Base-by-base conservation (phyloP, 2,329 filamentous ascomycete species). In the Aspergillus fijiensis region DNA sequence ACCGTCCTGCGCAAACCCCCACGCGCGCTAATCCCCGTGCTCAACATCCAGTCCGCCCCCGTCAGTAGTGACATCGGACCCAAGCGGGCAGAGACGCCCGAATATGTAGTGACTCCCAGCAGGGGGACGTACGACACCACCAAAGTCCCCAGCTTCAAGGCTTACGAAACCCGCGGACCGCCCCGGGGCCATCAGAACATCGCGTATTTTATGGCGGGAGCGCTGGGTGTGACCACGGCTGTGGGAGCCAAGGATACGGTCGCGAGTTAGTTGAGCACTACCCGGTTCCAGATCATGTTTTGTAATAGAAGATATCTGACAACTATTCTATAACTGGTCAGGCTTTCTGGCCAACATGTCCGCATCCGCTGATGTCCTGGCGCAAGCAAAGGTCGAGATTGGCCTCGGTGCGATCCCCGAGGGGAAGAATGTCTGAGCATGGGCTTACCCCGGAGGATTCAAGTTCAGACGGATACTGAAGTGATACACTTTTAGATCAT, bases 311-410 rank as follows among this genome's bases (percentile, higher is more conserved):
- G 11, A 35, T 2, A 2, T 11, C 33, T 16, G 2, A 3, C 23
- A 23, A 23, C 3, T 23, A 23, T 23, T 23, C 2, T 23, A 4
- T 23, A 23, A 23, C 23, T 23, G 23, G 23, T 23, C 23, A 23
- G 95, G 99, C 83, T 99, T 99, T 87, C 86, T 99, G 67, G 92
- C 96, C 84, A 99, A 97, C 88, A 98, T 99, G 96, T 96, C 94
- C 74, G 95, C 95, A 65, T 99, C 95, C 64, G 95, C 95, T 81
- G 95, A 99, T 76, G 92, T 99, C 76, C 82, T 99, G 82, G 95
- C 96, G 77, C 96, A 97, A 88, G 95, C 95, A 80, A 99, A 99
- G 89, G 95, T 99, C 71, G 95, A 99, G 84, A 90, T 99, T 71
- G 92, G 96, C 80, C 89, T 99, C 69, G 84, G 84, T 73, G 80